Base-by-base conservation (phyloP, 2,329 filamentous ascomycete genomes). In the Teratosphaeria nubilosa region DNA sequence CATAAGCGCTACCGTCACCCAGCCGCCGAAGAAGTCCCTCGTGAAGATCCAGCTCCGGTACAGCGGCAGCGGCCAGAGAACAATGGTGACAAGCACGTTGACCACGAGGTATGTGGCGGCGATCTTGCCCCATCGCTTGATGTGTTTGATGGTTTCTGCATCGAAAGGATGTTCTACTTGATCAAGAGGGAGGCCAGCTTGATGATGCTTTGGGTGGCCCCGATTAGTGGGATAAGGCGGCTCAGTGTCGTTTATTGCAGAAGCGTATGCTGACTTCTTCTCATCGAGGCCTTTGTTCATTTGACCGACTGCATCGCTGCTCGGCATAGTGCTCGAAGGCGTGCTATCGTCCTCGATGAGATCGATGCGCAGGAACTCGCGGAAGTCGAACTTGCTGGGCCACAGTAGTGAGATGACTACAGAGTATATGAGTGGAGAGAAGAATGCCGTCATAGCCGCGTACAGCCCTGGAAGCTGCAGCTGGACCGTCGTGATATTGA, bases 31-130 rank as follows among this genome's bases (percentile, higher is more conserved):
- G 59, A 80, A 79, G 0, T 69, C 64, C 62, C 73, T 73, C 0
- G 72, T 77, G 60, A 80, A 80, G 45, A 80, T 73, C 56, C 75
- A 80, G 62, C 76, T 68, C 2, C 77, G 72, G 61, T 80, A 80
- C 5, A 80, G 69, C 24, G 78, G 77, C 67, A 81, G 69, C 0
- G 77, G 78, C 78, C 77, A 80, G 0, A 73, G 62, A 11, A 81
- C 63, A 27, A 78, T 74, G 0, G 78, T 80, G 10, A 77, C 66
- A 7, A 78, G 63, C 1, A 80, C 72, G 53, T 78, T 72, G 34
- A 74, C 66, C 1, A 76, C 64, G 58, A 76, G 77, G 51, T 72
- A 73, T 1, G 66, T 61, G 63, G 72, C 72, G 0, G 77, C 75
- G 54, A 78, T 60, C n/a, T 34, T 27, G 41, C 60, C 52, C 63